phyloP scores from a whole-genome alignment of 225 moss, liverwort and hornwort species.

The Neckera pumila region DNA sequence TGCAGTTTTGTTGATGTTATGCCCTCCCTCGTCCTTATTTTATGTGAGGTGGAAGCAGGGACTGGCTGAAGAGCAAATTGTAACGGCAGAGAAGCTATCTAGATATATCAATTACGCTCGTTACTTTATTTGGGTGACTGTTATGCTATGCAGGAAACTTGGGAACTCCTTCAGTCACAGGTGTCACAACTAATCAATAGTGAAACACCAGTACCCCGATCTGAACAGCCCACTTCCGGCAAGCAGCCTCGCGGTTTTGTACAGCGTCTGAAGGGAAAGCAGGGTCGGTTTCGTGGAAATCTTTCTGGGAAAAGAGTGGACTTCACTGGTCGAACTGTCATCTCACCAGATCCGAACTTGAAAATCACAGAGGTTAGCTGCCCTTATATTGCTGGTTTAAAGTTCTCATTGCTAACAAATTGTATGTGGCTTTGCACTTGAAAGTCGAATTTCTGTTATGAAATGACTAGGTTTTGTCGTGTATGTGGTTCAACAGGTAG shows the following conservation, averaged over 20 bases:
- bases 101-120: neutral
- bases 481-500: slow-evolving; percentile 44
- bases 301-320: slow-evolving; percentile 96
- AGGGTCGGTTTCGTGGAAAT: slow-evolving; percentile 94
- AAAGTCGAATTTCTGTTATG: neutral
- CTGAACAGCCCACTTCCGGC: slow-evolving; percentile 81
- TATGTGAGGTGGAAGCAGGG: neutral
- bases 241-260: slow-evolving; percentile 90
- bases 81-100: neutral
- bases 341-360: slow-evolving; percentile 96
- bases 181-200: slow-evolving; percentile 91
- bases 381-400: neutral
- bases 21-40: neutral
- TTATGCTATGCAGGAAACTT: slow-evolving; percentile 68
- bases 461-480: neutral
- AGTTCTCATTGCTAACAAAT: neutral
- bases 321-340: slow-evolving; percentile 95
- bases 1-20: neutral
- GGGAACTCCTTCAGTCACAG: slow-evolving; percentile 94
- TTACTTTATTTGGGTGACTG: neutral
- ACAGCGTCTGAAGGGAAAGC: slow-evolving; percentile 96
- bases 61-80: neutral
- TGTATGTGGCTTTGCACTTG: neutral
- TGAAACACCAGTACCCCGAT: slow-evolving; percentile 81
- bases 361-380: slow-evolving; percentile 88